Conservation (phyloP, 305 asterid species). For the Striga hermonthica region DNA sequence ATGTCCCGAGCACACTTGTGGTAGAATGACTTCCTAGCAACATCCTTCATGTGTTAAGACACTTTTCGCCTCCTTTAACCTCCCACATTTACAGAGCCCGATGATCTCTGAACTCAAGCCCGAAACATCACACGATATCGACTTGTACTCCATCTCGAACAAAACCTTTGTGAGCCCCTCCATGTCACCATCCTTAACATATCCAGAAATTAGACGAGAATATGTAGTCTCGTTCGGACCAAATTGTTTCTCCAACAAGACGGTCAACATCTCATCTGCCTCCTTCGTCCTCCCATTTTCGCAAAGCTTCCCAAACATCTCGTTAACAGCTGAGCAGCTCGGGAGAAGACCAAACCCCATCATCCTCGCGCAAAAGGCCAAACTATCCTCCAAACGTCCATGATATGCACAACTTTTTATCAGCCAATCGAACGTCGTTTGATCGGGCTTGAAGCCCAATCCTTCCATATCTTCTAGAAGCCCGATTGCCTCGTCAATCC, state of each 20-base stretch:
- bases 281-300: constrained; percentile 1
- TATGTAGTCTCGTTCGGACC: background rate
- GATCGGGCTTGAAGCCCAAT: constrained; percentile 1
- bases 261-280: constrained; percentile 12
- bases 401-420: background rate
- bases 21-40: background rate
- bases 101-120: background rate
- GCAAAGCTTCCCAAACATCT: constrained; percentile 15
- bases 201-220: constrained; percentile 5
- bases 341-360: background rate
- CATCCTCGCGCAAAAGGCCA: constrained; percentile 1
- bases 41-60: background rate
- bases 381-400: background rate
- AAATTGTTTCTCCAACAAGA: background rate
- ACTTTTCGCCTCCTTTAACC: constrained; percentile 14
- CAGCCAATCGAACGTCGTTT: background rate
- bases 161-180: constrained; percentile 9
- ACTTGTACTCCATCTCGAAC: constrained; percentile 11
- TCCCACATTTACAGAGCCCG: background rate
- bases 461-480: background rate
- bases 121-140: background rate
- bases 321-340: constrained; percentile 1
- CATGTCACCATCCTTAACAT: background rate
- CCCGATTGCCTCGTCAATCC: background rate
- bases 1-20: background rate